Base-by-base conservation (phyloP, 768 basidiomycete genomes). In the Gautieria morchelliformis region DNA sequence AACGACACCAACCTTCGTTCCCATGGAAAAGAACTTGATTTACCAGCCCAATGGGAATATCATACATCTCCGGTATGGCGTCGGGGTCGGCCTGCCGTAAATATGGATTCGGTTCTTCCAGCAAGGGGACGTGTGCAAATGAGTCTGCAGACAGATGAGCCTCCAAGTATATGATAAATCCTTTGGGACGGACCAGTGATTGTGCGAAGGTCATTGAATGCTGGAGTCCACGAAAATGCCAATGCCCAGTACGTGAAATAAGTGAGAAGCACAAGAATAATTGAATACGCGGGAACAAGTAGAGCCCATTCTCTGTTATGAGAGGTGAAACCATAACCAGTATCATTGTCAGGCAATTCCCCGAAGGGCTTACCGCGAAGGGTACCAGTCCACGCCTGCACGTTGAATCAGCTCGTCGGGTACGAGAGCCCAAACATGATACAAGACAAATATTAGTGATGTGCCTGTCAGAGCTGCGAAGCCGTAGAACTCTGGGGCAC, bases 401-500 rank as follows among this genome's bases (percentile, higher is more conserved):
- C 75, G 74, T 40, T 77, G 53, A 54, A 93, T 83, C 67, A 74
- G 83, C 33, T 76, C 73, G 65, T 90, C 87, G 5, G 91, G 90
- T 14, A 89, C 73, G 39, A 92, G 67, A 1, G 85, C 88, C 91
- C 91, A 93, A 6, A 91, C 71, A 35, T 91, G 64, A 66, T 87
- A 92, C 24, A 87, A 64, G 53, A 79, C 68, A 65, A 87, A 93
- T 2, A 82, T 69, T 27, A 91, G 70, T 52, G 79, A 83, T 0
- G 92, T 92, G 0, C 82, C 82, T 9, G 84, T 83, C 85, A 84
- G 89, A 15, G 87, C 88, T 5, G 87, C 88, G 66, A 93, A 93
- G n/a, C 92, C 91, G 63, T 92, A 91, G 64, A 92, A 86, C 70
- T 93, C 91, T 44, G 87, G 78, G 12, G 87, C 86, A 9, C 87